Evolutionary conservation across 2,329 filamentous ascomycete species (phyloP).

Genomic region (Fusarium camptoceras): DNA sequence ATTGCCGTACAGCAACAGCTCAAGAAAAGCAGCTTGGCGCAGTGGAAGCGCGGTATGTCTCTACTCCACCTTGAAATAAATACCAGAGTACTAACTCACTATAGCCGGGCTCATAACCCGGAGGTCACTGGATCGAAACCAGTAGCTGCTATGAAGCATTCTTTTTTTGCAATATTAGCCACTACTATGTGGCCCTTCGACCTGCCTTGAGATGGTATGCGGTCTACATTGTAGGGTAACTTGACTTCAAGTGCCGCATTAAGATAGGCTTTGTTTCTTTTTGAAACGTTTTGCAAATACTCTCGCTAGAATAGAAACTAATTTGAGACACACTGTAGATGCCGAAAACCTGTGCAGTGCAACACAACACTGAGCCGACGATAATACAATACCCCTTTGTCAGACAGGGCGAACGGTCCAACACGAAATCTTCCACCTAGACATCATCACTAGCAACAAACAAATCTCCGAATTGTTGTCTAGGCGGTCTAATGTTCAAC

Average conservation of each 20-base stretch:
- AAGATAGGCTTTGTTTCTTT: background rate
- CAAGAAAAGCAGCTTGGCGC: background rate
- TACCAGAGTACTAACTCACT: background rate
- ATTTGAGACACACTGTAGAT: background rate
- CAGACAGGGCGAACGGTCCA: constrained; percentile 1
- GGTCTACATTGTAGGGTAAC: background rate
- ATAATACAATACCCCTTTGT: background rate
- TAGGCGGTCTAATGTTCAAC: constrained; percentile 2
- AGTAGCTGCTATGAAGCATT: background rate
- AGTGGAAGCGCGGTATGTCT: background rate
- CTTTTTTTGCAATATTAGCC: background rate
- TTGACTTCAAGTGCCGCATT: background rate
- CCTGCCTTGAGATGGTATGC: background rate
- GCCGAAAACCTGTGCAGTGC: background rate
- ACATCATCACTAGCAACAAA: background rate
- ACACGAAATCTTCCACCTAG: background rate
- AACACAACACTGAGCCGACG: constrained; percentile 3
- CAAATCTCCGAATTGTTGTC: constrained; percentile 6
- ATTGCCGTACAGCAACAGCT: background rate
- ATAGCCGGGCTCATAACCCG: background rate
- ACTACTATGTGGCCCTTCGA: background rate
- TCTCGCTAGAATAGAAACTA: background rate
- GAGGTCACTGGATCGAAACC: background rate
- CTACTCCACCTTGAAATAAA: background rate
- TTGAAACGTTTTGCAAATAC: background rate